These are phyloP conservation scores for Termitomyces sp. DNA, from an alignment of 768 basidiomycete genomes.

Conservation along the genomic window DNA sequence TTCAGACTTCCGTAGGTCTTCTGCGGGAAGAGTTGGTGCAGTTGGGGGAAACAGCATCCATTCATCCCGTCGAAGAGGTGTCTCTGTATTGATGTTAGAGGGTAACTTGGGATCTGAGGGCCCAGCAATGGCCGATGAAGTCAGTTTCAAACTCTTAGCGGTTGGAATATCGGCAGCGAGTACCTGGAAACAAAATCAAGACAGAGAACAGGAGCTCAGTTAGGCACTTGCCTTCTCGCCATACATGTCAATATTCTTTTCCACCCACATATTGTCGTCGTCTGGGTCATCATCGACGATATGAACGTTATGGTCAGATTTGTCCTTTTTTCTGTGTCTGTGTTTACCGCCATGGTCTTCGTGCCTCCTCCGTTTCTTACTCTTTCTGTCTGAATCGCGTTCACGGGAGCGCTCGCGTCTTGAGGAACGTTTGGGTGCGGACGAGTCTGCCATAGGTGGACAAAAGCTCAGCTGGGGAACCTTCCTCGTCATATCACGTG, in stretches of 20 bases:
- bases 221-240: conserved; percentile 57
- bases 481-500: conserved; percentile 18
- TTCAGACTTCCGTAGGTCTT: conserved; percentile 18
- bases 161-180: conserved; percentile 75
- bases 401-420: conserved; percentile 29
- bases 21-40: conserved; percentile 20
- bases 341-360: conserved; percentile 32
- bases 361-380: conserved; percentile 51
- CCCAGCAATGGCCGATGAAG: conserved; percentile 47
- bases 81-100: conserved; percentile 37
- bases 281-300: conserved; percentile 69
- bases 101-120: conserved; percentile 44
- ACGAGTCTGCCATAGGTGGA: conserved; percentile 10
- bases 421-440: conserved; percentile 17
- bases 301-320: conserved; percentile 30
- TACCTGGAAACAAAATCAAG: conserved; percentile 32
- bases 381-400: conserved; percentile 36
- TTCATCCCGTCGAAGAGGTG: conserved; percentile 62
- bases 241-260: conserved; percentile 79
- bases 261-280: conserved; percentile 79
- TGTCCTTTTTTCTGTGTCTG: conserved; percentile 41
- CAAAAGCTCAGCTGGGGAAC: neutral
- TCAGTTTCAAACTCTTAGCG: conserved; percentile 62
- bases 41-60: conserved; percentile 78
- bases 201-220: conserved; percentile 1